These are phyloP conservation scores for Cyberlindnera maclurae DNA, from an alignment of 805 yeast genomes.

Conservation along the genomic window DNA sequence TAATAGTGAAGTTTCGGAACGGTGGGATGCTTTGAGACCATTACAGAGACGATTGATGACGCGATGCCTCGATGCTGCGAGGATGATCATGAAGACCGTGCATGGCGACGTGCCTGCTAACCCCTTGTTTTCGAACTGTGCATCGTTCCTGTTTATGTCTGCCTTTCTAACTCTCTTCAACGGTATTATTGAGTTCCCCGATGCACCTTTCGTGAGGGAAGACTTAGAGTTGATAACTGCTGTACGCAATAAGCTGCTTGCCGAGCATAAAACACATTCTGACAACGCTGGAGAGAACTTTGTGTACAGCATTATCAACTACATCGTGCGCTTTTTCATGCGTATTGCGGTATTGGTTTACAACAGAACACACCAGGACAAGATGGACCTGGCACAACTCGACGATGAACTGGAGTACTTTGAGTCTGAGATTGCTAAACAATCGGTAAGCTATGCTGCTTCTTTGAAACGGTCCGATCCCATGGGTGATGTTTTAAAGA, in stretches of 20 bases:
- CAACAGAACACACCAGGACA: constrained; percentile 9
- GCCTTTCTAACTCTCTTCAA: constrained; percentile 21
- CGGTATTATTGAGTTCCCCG: constrained; percentile 18
- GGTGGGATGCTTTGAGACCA: constrained; percentile 4
- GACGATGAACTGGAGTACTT: constrained; percentile 6
- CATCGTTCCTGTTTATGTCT: constrained; percentile 15
- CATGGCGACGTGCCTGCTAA: constrained; percentile 2
- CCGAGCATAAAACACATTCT: neutral
- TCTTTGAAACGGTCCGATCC: constrained; percentile 3
- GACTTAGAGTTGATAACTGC: constrained; percentile 13
- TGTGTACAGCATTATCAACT: constrained; percentile 8
- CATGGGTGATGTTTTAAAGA: neutral
- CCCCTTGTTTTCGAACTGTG: constrained; percentile 10
- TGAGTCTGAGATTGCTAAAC: constrained; percentile 1
- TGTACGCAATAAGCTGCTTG: constrained; percentile 5
- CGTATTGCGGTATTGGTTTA: constrained; percentile 16
- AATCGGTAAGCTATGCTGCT: constrained; percentile 1
- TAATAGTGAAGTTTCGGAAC: neutral
- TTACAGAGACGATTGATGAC: constrained; percentile 1
- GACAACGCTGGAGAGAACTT: constrained; percentile 4
- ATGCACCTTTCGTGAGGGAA: constrained; percentile 3
- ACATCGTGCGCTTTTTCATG: constrained; percentile 14
- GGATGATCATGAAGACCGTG: constrained; percentile 11
- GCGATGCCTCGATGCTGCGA: constrained; percentile 13
- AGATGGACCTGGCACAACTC: constrained; percentile 3